These are phyloP conservation scores for Populus trichocarpa DNA, from an alignment of 441 rosid species.

Conservation along the genomic window DNA sequence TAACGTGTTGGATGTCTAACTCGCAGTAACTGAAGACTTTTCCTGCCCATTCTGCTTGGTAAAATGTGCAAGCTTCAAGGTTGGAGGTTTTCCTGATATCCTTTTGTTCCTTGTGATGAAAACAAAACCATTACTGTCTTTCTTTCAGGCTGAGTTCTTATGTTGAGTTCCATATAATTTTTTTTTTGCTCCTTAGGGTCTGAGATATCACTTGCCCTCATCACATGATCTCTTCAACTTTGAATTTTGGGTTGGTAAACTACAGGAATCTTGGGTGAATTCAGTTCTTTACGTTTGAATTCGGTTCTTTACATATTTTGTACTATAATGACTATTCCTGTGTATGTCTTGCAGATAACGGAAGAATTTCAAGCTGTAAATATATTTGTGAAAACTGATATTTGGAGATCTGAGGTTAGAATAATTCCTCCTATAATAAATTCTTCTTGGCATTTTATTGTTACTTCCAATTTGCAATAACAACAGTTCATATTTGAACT, in stretches of 20 bases:
- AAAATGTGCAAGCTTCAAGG: constrained; percentile 97
- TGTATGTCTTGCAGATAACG: constrained; percentile 52
- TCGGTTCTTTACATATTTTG: constrained; percentile 16
- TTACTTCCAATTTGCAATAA: not conserved
- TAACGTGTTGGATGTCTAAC: constrained; percentile 12
- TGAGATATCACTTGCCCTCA: constrained; percentile 79
- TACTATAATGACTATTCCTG: constrained; percentile 14
- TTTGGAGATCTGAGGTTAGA: constrained; percentile 81
- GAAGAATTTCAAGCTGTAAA: constrained; percentile 96
- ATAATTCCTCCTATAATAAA: constrained; percentile 15
- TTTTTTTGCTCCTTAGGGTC: constrained; percentile 53
- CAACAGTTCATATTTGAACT: not conserved
- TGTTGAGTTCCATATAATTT: not conserved
- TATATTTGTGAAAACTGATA: constrained; percentile 78
- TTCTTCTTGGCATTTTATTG: constrained; percentile 6
- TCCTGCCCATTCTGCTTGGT: constrained; percentile 97
- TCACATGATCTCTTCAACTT: constrained; percentile 92
- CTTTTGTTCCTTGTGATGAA: not conserved
- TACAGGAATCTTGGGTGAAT: constrained; percentile 37
- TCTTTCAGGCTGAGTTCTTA: not conserved
- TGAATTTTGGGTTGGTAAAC: constrained; percentile 99
- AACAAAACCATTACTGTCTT: not conserved
- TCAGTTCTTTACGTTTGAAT: not conserved
- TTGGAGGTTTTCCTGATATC: constrained; percentile 22
- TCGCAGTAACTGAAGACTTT: constrained; percentile 98